These are phyloP conservation scores for Phytophthora hybrid DNA, from an alignment of 352 stramenopile species.

Conservation along the genomic window DNA sequence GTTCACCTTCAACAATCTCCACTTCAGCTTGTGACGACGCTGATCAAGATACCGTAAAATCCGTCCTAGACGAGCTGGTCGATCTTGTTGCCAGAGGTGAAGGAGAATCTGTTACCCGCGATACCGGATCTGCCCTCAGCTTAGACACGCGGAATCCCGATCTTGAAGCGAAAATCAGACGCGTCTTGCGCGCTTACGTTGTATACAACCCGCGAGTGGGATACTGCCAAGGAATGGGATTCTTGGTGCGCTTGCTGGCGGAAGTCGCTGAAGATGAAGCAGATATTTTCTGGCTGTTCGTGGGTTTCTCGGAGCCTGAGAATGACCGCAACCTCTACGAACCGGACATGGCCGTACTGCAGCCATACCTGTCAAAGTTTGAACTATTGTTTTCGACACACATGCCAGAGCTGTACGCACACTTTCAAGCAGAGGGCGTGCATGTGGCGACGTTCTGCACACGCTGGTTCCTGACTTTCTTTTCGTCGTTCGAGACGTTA, in stretches of 20 bases:
- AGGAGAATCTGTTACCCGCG: background rate
- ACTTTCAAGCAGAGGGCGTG: constrained; percentile 69
- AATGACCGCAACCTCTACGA: constrained; percentile 83
- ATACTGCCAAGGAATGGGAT: constrained; percentile 92
- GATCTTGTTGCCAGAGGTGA: constrained; percentile 21
- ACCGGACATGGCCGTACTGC: constrained; percentile 72
- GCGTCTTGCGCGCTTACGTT: constrained; percentile 81
- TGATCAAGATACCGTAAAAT: constrained; percentile 26
- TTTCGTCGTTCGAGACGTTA: constrained; percentile 85
- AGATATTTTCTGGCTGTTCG: constrained; percentile 87
- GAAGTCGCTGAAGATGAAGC: constrained; percentile 74
- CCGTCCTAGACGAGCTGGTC: constrained; percentile 33
- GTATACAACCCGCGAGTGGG: constrained; percentile 84
- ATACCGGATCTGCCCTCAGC: background rate
- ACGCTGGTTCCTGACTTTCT: constrained; percentile 89
- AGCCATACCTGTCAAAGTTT: constrained; percentile 74
- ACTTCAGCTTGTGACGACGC: constrained; percentile 13
- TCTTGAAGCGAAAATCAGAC: constrained; percentile 75
- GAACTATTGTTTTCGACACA: constrained; percentile 69
- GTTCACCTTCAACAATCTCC: background rate
- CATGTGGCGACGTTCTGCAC: constrained; percentile 78
- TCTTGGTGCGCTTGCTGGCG: constrained; percentile 77
- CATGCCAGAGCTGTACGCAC: constrained; percentile 68
- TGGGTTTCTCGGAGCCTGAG: constrained; percentile 76
- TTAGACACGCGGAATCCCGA: constrained; percentile 18